Conservation (phyloP, 2,329 filamentous ascomycete genomes). For the Aureobasidium uvarum region DNA sequence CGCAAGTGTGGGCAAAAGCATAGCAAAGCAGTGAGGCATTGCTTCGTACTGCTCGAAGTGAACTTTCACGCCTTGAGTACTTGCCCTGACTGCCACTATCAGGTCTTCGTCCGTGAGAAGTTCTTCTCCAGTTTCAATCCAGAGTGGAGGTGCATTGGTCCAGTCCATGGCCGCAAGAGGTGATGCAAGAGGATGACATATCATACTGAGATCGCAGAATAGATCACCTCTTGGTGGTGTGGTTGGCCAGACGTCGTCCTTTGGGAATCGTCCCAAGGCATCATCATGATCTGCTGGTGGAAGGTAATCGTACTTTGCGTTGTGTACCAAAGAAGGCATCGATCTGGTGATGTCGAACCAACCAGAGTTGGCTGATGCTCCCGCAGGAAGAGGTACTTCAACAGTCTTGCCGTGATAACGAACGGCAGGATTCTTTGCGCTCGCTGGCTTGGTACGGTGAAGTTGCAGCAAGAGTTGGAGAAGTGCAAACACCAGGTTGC, state of each 20-base stretch:
- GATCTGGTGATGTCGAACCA: slow-evolving; percentile 71
- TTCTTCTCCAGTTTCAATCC: slow-evolving; percentile 68
- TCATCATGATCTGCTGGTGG: slow-evolving; percentile 44
- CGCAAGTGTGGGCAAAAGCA: slow-evolving; percentile 43
- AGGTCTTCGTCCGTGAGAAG: slow-evolving; percentile 66
- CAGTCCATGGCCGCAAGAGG: slow-evolving; percentile 60
- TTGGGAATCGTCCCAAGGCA: slow-evolving; percentile 40
- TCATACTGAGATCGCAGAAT: slow-evolving; percentile 46
- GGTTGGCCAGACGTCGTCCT: slow-evolving; percentile 53
- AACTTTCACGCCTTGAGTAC: slow-evolving; percentile 58
- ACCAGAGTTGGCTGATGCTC: slow-evolving; percentile 60
- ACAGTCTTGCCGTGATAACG: slow-evolving; percentile 61
- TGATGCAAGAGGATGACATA: slow-evolving; percentile 66
- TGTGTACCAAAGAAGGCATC: slow-evolving; percentile 55
- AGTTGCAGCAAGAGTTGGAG: slow-evolving; percentile 68
- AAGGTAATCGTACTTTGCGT: slow-evolving; percentile 63
- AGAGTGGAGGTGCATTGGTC: slow-evolving; percentile 63
- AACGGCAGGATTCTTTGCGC: slow-evolving; percentile 49
- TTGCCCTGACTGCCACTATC: slow-evolving; percentile 58
- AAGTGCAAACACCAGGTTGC: slow-evolving; percentile 65
- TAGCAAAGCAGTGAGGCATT: slow-evolving; percentile 71
- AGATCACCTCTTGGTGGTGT: slow-evolving; percentile 48
- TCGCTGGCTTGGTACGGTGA: slow-evolving; percentile 42
- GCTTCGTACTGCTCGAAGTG: slow-evolving; percentile 71
- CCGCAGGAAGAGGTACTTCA: slow-evolving; percentile 64